phyloP scores from a whole-genome alignment of 2,329 filamentous ascomycete genomes.

The Nemania abortiva region DNA sequence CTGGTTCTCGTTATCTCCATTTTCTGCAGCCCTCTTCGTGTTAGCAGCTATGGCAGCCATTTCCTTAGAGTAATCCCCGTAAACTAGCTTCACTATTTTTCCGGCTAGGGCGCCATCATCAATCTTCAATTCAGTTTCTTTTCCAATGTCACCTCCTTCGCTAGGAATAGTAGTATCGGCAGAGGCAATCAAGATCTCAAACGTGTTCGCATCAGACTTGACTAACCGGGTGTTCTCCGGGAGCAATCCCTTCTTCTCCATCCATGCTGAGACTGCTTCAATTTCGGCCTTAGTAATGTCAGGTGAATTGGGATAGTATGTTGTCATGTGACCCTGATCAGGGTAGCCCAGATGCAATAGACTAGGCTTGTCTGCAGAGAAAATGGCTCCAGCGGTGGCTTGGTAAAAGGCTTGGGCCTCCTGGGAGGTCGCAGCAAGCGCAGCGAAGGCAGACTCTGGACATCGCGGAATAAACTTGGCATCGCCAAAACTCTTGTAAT shows the following conservation, averaged over 20 bases:
- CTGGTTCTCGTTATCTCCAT: constrained; percentile 80
- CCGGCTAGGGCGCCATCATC: constrained; percentile 71
- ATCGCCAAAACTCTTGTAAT: constrained; percentile 90
- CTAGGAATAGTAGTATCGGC: constrained; percentile 69
- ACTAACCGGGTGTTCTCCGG: constrained; percentile 81
- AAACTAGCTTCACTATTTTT: constrained; percentile 77
- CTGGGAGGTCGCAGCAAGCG: constrained; percentile 70
- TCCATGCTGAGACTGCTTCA: constrained; percentile 76
- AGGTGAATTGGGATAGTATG: constrained; percentile 83
- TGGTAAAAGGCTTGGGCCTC: constrained; percentile 74
- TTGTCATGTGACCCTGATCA: constrained; percentile 81
- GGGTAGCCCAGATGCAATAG: constrained; percentile 82
- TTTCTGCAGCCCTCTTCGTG: constrained; percentile 74
- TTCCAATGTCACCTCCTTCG: constrained; percentile 76
- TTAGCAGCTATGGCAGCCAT: constrained; percentile 77
- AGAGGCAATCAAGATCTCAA: constrained; percentile 81
- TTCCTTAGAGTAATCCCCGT: constrained; percentile 79
- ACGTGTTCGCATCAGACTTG: constrained; percentile 73
- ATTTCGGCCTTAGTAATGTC: constrained; percentile 82
- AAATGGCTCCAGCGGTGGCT: constrained; percentile 78
- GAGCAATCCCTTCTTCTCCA: constrained; percentile 77
- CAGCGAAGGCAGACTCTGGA: constrained; percentile 71
- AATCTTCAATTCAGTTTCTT: constrained; percentile 71
- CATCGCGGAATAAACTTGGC: constrained; percentile 85
- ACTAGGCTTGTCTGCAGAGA: constrained; percentile 71